A percentile compares a stretch with the other conserved stretches of the same genome.
These are phyloP conservation scores for Teratosphaeria destructans DNA, from an alignment of 2,329 filamentous ascomycete species.

Conservation along the genomic window DNA sequence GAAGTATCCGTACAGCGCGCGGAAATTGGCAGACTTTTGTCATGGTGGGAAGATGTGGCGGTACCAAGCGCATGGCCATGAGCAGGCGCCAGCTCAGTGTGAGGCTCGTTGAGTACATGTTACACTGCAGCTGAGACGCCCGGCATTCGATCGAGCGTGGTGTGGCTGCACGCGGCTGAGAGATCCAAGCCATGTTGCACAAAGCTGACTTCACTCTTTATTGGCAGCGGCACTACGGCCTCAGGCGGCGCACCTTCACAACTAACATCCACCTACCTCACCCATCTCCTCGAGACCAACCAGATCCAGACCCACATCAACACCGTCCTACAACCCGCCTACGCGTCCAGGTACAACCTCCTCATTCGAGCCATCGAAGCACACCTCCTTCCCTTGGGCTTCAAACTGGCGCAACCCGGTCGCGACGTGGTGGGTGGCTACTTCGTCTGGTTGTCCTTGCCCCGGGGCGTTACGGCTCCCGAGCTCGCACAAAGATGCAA, in stretches of 20 bases:
- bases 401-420: slow-evolving; percentile 36
- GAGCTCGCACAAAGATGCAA: slow-evolving; percentile 49
- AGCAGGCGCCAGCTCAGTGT: background rate
- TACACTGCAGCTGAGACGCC: background rate
- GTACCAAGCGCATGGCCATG: background rate
- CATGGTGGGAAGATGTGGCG: background rate
- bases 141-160: background rate
- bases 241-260: slow-evolving; percentile 53
- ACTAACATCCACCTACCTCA: slow-evolving; percentile 46
- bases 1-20: background rate
- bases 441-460: slow-evolving; percentile 70
- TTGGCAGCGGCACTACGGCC: slow-evolving; percentile 42
- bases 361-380: slow-evolving; percentile 51
- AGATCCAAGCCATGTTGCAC: background rate
- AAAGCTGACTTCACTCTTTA: background rate
- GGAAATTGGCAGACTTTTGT: background rate
- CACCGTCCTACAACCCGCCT: slow-evolving; percentile 45
- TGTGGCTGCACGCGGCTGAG: background rate
- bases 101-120: background rate
- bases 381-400: slow-evolving; percentile 53
- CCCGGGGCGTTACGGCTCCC: slow-evolving; percentile 41
- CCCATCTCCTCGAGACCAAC: slow-evolving; percentile 43
- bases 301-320: slow-evolving; percentile 45
- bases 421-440: slow-evolving; percentile 62
- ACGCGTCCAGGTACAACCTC: slow-evolving; percentile 41